Evolutionary conservation across 495 filamentous ascomycete genomes (phyloP).

Genomic region (Podospora comata): DNA sequence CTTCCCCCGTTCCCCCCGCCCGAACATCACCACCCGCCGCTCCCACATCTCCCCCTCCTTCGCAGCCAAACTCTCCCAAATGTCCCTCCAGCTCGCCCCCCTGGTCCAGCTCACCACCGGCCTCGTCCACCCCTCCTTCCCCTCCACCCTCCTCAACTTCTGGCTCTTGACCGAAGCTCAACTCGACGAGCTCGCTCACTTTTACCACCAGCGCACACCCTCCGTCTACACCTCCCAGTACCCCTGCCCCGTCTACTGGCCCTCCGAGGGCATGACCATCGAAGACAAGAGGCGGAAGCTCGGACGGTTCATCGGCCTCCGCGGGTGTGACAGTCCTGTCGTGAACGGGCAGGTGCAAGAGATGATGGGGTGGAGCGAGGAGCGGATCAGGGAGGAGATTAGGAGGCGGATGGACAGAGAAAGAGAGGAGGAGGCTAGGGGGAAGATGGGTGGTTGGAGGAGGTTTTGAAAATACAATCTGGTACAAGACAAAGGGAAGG

Average conservation of each 20-base stretch:
- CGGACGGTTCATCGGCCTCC: constrained; percentile 65
- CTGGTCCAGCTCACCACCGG: constrained; percentile 59
- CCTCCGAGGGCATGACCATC: constrained; percentile 33
- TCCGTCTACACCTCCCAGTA: constrained; percentile 55
- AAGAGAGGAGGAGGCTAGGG: constrained; percentile 40
- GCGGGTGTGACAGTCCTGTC: constrained; percentile 55
- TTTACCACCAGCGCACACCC: constrained; percentile 71
- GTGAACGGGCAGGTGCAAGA: constrained; percentile 35
- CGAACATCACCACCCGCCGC: constrained; percentile 30
- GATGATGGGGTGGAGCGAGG: constrained; percentile 31
- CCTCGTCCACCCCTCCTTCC: constrained; percentile 61
- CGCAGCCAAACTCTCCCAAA: constrained; percentile 41
- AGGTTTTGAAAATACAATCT: constrained; percentile 5
- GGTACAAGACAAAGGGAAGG: not conserved
- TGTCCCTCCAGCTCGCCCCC: constrained; percentile 53
- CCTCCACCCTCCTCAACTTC: constrained; percentile 62
- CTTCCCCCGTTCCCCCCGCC: constrained; percentile 1
- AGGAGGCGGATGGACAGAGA: constrained; percentile 34
- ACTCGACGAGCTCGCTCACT: constrained; percentile 67
- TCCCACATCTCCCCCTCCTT: constrained; percentile 38
- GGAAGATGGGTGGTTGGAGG: constrained; percentile 42
- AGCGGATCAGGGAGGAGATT: constrained; percentile 27
- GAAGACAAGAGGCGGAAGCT: constrained; percentile 61
- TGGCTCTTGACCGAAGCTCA: constrained; percentile 69
- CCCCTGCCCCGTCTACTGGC: constrained; percentile 54